Percentiles rank a stretch among this genome's conserved stretches.
These are phyloP conservation scores for Tephrocybe rancida DNA, from an alignment of 768 basidiomycete species.

Conservation along the genomic window DNA sequence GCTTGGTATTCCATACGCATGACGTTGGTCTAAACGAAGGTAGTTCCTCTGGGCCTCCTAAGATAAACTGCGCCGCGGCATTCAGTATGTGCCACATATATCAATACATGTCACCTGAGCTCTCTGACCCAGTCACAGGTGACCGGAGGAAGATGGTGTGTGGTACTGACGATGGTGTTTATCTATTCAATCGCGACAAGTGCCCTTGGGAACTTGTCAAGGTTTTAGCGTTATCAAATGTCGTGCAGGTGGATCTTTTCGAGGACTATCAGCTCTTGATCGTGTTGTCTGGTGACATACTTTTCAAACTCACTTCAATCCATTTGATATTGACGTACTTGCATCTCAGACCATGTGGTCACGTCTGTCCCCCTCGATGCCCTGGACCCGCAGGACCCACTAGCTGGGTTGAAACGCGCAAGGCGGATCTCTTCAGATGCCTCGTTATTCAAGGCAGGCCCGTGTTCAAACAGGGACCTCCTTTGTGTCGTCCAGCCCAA, in stretches of 20 bases:
- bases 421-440: slow-evolving; percentile 96
- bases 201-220: slow-evolving; percentile 86
- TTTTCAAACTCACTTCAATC: neutral
- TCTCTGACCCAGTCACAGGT: slow-evolving; percentile 50
- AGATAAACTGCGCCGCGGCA: slow-evolving; percentile 90
- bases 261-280: slow-evolving; percentile 96
- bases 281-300: slow-evolving; percentile 84
- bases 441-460: slow-evolving; percentile 96
- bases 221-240: slow-evolving; percentile 86
- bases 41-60: slow-evolving; percentile 83
- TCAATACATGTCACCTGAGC: no score
- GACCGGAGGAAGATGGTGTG: slow-evolving; percentile 86
- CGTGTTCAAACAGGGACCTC: slow-evolving; percentile 86
- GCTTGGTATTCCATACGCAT: slow-evolving; percentile 88
- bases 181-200: slow-evolving; percentile 82
- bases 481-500: slow-evolving; percentile 98
- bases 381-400: slow-evolving; percentile 86
- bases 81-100: slow-evolving; percentile 88
- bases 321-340: neutral
- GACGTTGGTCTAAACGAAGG: slow-evolving; percentile 80
- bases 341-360: slow-evolving; percentile 80
- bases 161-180: slow-evolving; percentile 98
- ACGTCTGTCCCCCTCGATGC: slow-evolving; percentile 95
- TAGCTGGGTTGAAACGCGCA: slow-evolving; percentile 88
- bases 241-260: slow-evolving; percentile 93